A percentile compares a stretch with the other conserved stretches of the same genome.
Conservation (phyloP, 164 flowering plant species). For the Magnolia changhungtana region DNA sequence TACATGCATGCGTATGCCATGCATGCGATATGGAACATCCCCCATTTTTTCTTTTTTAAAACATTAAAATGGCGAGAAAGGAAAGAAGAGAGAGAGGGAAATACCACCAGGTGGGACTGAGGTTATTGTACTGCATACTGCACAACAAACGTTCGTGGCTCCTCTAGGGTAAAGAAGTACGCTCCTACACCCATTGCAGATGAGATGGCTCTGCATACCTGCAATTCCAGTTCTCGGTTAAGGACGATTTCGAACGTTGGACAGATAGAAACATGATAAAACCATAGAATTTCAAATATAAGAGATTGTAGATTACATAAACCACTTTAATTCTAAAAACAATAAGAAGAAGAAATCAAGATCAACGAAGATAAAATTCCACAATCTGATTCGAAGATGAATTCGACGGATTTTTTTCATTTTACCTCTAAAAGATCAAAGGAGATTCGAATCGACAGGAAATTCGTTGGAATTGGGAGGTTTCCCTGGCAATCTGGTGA, state of each 20-base stretch:
- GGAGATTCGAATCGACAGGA: background rate
- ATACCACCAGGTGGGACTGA: conserved; percentile 79
- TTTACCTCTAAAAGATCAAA: background rate
- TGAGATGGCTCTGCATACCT: conserved; percentile 95
- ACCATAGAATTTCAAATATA: background rate
- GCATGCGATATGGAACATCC: background rate
- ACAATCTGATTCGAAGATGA: background rate
- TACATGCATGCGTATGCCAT: too few relatives aligned
- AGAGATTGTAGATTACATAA: background rate
- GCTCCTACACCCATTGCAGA: conserved; percentile 85
- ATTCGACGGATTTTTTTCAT: background rate
- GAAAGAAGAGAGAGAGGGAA: conserved; percentile 9
- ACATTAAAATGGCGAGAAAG: background rate
- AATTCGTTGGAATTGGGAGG: background rate
- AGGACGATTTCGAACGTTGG: background rate
- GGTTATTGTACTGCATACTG: conserved; percentile 74
- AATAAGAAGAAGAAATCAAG: too few relatives aligned
- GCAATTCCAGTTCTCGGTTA: conserved; percentile 10
- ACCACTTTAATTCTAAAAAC: background rate
- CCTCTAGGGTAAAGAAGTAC: conserved; percentile 87
- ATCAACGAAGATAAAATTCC: background rate
- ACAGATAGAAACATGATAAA: background rate
- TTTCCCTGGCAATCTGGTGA: background rate
- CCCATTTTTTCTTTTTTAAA: background rate
- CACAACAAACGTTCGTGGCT: conserved; percentile 89